Conservation (phyloP, 2,329 filamentous ascomycete genomes). For the Claviceps paspali region DNA sequence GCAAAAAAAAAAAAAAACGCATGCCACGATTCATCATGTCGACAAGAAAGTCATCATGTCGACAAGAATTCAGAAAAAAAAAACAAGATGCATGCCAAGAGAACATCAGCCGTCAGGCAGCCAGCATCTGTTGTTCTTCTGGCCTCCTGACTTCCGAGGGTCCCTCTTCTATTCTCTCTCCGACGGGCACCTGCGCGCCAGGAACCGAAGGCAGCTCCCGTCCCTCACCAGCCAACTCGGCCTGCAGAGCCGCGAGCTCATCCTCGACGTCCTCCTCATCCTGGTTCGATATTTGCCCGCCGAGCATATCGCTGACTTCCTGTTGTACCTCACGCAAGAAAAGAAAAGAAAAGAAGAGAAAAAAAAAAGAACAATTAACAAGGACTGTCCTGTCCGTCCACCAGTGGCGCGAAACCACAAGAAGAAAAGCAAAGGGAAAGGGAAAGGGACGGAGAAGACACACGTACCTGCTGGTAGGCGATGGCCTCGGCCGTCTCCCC, state of each 20-base stretch:
- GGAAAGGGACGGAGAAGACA: background rate
- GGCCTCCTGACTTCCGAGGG: background rate
- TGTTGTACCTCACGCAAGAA: conserved; percentile 19
- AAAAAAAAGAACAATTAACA: background rate
- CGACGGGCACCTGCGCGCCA: conserved; percentile 17
- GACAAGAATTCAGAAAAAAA: too few species aligned
- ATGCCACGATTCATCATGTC: too few species aligned
- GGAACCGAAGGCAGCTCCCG: conserved; percentile 18
- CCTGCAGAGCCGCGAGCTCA: conserved; percentile 69
- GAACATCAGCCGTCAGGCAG: conserved; percentile 13
- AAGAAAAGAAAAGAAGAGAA: background rate
- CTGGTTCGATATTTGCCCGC: conserved; percentile 74
- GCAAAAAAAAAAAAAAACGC: too few species aligned
- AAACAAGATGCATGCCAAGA: too few species aligned
- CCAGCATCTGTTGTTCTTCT: conserved; percentile 26
- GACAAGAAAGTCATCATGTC: too few species aligned
- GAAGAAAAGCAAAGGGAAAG: background rate
- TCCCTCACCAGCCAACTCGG: conserved; percentile 16
- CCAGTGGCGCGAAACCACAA: too few species aligned
- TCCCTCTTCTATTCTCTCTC: background rate
- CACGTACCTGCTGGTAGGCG: conserved; percentile 69
- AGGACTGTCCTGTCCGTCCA: too few species aligned
- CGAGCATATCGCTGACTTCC: conserved; percentile 88
- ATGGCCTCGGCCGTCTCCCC: conserved; percentile 81
- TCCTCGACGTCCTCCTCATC: conserved; percentile 98